phyloP scores from a whole-genome alignment of 2,329 filamentous ascomycete genomes.

The Ophiostoma piceae region DNA sequence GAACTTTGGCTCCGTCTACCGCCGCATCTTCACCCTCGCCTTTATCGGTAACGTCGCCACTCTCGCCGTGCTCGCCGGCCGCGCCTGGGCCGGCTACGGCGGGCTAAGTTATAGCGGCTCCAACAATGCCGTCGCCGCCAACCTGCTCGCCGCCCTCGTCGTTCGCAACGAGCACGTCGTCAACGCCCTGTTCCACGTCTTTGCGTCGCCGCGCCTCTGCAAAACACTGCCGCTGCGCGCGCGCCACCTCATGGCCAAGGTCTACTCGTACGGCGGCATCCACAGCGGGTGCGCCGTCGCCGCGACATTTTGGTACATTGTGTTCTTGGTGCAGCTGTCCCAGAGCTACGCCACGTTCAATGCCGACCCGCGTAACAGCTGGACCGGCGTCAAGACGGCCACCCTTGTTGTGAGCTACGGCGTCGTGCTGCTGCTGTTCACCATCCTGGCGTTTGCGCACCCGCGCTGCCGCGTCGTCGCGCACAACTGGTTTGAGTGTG shows the following conservation, averaged over 20 bases:
- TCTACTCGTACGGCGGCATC: conserved; percentile 50
- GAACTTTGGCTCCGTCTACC: conserved; percentile 37
- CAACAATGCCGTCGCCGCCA: conserved; percentile 33
- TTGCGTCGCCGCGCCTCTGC: conserved; percentile 31
- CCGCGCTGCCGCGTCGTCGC: conserved; percentile 31
- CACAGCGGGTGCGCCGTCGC: conserved; percentile 50
- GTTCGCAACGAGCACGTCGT: conserved; percentile 50
- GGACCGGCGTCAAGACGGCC: conserved; percentile 28
- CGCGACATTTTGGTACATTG: conserved; percentile 44
- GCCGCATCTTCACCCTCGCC: conserved; percentile 40
- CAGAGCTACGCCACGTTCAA: conserved; percentile 26
- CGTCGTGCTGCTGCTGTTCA: conserved; percentile 30
- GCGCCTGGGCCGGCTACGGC: conserved; percentile 12
- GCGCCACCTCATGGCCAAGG: conserved; percentile 45
- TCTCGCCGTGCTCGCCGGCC: conserved; percentile 26
- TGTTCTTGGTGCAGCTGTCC: conserved; percentile 36
- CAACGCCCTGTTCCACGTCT: conserved; percentile 44
- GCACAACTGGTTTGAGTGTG: conserved; percentile 37
- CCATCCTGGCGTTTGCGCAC: conserved; percentile 33
- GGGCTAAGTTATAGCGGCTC: conserved; percentile 28
- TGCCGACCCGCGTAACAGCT: conserved; percentile 3
- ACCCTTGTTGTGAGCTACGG: conserved; percentile 32
- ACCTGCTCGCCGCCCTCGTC: conserved; percentile 43
- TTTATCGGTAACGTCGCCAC: conserved; percentile 37
- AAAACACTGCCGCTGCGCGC: conserved; percentile 37